Conservation (phyloP, 202 grass and related monocot genomes). For the Cymbopogon flexuosus region DNA sequence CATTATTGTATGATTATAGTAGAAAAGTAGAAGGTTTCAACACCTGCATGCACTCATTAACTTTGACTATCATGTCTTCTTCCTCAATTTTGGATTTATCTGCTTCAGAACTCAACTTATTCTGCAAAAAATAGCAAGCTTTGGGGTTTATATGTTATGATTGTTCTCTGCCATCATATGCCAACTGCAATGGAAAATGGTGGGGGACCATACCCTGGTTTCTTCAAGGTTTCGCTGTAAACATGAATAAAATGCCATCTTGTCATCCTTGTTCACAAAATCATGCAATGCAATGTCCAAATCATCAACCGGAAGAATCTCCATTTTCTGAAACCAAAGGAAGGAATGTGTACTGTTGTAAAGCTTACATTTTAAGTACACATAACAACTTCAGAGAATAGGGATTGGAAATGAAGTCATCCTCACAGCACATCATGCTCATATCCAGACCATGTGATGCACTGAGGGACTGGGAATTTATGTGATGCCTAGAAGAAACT, state of each 20-base stretch:
- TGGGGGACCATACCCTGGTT: slow-evolving; percentile 56
- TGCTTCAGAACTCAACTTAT: slow-evolving; percentile 66
- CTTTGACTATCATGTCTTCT: slow-evolving; percentile 84
- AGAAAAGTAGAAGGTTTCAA: slow-evolving; percentile 15
- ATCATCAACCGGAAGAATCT: slow-evolving; percentile 94
- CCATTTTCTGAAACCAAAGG: slow-evolving; percentile 77
- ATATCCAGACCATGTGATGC: neutral
- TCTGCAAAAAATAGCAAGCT: slow-evolving; percentile 48
- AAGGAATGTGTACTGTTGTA: neutral
- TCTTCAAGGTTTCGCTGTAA: slow-evolving; percentile 84
- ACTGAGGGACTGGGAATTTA: neutral
- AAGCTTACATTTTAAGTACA: neutral
- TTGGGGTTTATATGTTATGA: slow-evolving; percentile 25
- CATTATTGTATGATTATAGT: slow-evolving; percentile 3
- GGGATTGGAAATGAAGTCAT: slow-evolving; percentile 7
- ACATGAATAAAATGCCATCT: slow-evolving; percentile 80
- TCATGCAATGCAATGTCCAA: slow-evolving; percentile 97
- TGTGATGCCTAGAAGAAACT: neutral
- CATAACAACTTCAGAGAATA: neutral
- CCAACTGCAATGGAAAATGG: slow-evolving; percentile 2
- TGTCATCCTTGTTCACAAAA: slow-evolving; percentile 97
- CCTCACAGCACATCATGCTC: neutral
- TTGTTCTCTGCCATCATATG: slow-evolving; percentile 17
- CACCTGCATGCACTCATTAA: slow-evolving; percentile 79
- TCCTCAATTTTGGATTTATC: slow-evolving; percentile 67